Evolutionary conservation across 2,329 filamentous ascomycete species (phyloP), one percentile per base, ranked within the genome.

Genomic region (Didymosphaeria variabile): DNA sequence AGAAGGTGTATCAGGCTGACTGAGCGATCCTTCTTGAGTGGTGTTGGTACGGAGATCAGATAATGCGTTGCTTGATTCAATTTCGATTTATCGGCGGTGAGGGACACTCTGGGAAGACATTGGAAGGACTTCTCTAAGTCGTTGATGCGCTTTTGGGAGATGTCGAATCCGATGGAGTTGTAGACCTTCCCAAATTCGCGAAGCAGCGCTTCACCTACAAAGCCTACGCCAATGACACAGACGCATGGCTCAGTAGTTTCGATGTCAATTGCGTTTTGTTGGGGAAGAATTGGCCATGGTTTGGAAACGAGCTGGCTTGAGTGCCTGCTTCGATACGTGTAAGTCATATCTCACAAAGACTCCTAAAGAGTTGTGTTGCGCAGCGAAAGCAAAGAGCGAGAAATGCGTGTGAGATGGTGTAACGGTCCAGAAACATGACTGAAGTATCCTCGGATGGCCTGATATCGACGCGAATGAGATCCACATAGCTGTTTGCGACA

Each of bases 11-110:
- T 82, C 1, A 81, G 77, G 62, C 85, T 81, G 61, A 86, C 79
- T 5, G 78, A 79, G 65, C 80, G 80, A 68, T 85, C 80, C 0
- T 77, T 72, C 5, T 77, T 74, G 9, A 86, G 75, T 2, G 84
- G 77, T 0, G 85, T 86, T 1, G 84, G 84, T 2, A 86, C 84
- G 0, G 84, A 80, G 61, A 86, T 83, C 50, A 86, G 79, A 55
- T 84, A 85, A 68, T 86, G 83, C 0, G 83, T 58, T 32, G 55
- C 55, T 52, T 58, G 34, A 19, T 13, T 17, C 29, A 58, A 15
- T 15, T 44, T 32, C 13, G 36, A 12, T 46, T 31, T 44, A 7
- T 52, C 26, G 1, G 55, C 44, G 19, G 55, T 51, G 46, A 58
- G 38, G 15, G 34, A 31, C 7, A 58, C 55, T 15, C 49, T 57